Base-by-base conservation (phyloP, 2,329 filamentous ascomycete genomes). In the Arachnopeziza araneosa region DNA sequence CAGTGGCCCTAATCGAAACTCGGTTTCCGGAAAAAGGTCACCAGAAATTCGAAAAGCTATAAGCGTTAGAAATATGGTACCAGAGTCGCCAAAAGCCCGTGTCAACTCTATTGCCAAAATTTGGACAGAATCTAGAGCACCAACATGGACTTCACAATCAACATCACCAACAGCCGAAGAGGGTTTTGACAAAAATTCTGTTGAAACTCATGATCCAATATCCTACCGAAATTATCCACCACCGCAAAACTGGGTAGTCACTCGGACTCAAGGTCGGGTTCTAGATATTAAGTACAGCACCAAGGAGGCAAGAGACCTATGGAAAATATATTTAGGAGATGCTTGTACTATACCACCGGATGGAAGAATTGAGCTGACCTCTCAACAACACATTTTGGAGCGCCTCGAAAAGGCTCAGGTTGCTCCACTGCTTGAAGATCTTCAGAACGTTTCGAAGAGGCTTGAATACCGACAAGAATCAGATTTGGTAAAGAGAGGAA, bases 321-420 rank as follows among this genome's bases (percentile, higher is more conserved):
- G 58, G 58, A 60, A 49, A 48, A 56, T 1, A 19, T 60, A 57
- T 50, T 50, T 59, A 24, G 60, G 60, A 10, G 60, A 62, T 51
- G 56, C 56, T 32, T 62, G 60, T 48, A 62, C 60, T 32, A 58
- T 62, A 50, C 60, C 60, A 24, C 52, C 55, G 17, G 60, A 62
- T 52, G 60, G 60, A 14, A 55, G 60, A 36, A 51, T 62, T 49
- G 58, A 60, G 30, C 53, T 62, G 56, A 62, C 57, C 7, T 62
- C 60, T 48, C 57, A 59, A 30, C 52, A 55, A 30, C 57, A 62
- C 19, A 55, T 59, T 32, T 24, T 61, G 23, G 60, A 61, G 44
- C 56, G 53, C 17, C 57, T 61, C 24, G 56, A 62, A 24, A 53
- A 59, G 52, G 23, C 24, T n/a, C 44, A 59, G 54, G 59, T 52